Base-by-base conservation (phyloP, 306 rosid genomes). In the Pachyrhizus erosus region DNA sequence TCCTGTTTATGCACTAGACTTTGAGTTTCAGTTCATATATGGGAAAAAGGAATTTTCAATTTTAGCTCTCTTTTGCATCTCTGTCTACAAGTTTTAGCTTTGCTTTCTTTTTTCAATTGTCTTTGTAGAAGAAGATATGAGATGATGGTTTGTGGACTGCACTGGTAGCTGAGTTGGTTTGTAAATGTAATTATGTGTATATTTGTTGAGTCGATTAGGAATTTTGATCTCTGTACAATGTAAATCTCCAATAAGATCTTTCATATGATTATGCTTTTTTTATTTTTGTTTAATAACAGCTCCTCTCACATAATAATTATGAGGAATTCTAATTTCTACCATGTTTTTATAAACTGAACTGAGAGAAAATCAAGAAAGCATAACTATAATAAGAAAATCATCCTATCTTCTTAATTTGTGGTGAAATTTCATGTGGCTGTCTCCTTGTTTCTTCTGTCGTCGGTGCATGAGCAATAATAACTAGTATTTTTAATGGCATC, bases 121-220 rank as follows among this genome's bases (percentile, higher is more conserved):
- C 9, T 26, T 26, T 37, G 24, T 2, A 4, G 62, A 55, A 55
- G 2, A 55, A 55, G 62, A 55, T 6, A 57, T 3, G 31, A 57
- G 31, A 57, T 3, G 65, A 54, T 43, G n/a, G 40, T 62, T 58
- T 61, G 76, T 42, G 86, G 37, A n/a, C n/a, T n/a, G n/a, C n/a
- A n/a, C n/a, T 81, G 74, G 45, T 49, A 37, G 69, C 65, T 18
- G 4, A 20, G 61, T 54, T 34, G 42, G 76, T n/a, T 33, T 79
- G 86, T 90, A 82, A 87, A 24, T 79, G 86, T 90, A 82, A 87
- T 83, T 85, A 84, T 83, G 74, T 82, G 86, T 61, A 74, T 71
- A 82, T 54, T 57, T 68, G 65, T 11, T 80, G 77, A 55, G 11
- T 66, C 55, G 17, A 37, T 11, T 11, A 57, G 45, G 62, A 77